phyloP scores from a whole-genome alignment of 1,284 basidiomycete genomes.

The Volvariella surrecta region DNA sequence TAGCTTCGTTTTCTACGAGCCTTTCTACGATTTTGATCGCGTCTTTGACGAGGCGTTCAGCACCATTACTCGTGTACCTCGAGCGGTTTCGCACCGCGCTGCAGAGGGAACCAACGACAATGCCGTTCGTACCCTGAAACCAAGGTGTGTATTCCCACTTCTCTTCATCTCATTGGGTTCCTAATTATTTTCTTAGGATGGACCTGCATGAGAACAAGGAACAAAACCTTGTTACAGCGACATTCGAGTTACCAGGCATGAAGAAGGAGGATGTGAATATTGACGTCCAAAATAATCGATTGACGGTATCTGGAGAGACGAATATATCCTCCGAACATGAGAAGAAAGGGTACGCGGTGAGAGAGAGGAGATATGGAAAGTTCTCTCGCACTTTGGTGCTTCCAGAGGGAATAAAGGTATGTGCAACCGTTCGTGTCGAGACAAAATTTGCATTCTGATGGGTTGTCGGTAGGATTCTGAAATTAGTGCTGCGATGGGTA shows the following conservation, averaged over 20 bases:
- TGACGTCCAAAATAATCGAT: conserved; percentile 31
- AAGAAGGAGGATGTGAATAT: conserved; percentile 33
- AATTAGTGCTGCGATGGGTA: conserved; percentile 33
- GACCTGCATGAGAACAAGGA: conserved; percentile 35
- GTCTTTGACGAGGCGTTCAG: conserved; percentile 39
- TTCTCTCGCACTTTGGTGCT: conserved; percentile 37
- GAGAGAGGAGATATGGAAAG: conserved; percentile 39
- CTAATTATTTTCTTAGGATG: conserved; percentile 23
- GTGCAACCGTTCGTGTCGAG: conserved; percentile 2
- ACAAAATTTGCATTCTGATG: background rate
- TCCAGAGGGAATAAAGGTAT: conserved; percentile 39
- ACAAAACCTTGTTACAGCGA: conserved; percentile 33
- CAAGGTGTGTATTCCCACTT: background rate
- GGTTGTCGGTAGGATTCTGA: conserved; percentile 24
- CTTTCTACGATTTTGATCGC: conserved; percentile 41
- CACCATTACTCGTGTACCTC: conserved; percentile 7
- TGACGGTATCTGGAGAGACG: conserved; percentile 37
- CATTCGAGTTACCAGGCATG: conserved; percentile 43
- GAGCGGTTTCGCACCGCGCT: too few species aligned
- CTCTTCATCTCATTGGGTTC: background rate
- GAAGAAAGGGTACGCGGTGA: conserved; percentile 35
- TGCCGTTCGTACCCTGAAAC: background rate
- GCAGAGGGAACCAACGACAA: background rate
- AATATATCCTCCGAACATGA: conserved; percentile 23
- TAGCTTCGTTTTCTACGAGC: conserved; percentile 37